Evolutionary conservation across 2,329 filamentous ascomycete genomes (phyloP).

Genomic region (Clarireedia paspali): DNA sequence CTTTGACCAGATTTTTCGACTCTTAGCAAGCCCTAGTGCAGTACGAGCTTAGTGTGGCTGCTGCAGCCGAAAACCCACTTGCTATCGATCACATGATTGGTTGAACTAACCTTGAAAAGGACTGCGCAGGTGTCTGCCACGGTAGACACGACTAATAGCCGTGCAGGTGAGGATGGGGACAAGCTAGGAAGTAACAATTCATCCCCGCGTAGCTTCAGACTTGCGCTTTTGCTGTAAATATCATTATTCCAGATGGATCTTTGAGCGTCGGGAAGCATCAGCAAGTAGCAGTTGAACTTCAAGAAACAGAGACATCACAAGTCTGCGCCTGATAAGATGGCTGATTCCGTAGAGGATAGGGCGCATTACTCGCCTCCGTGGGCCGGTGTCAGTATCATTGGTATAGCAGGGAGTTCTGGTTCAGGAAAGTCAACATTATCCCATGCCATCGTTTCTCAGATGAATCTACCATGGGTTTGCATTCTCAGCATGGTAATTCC

Average conservation of each 20-base stretch:
- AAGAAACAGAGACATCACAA: too few relatives aligned
- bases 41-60: too few relatives aligned
- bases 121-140: too few relatives aligned
- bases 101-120: too few relatives aligned
- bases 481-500: conserved; percentile 83
- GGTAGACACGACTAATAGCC: too few relatives aligned
- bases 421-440: conserved; percentile 92
- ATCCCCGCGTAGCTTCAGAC: too few relatives aligned
- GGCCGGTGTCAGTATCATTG: conserved; percentile 94
- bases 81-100: not conserved
- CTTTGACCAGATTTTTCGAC: not conserved
- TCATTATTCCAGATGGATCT: not conserved
- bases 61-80: not conserved
- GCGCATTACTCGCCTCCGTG: conserved; percentile 89
- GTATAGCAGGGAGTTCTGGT: conserved; percentile 88
- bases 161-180: too few relatives aligned
- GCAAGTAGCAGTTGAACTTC: not conserved
- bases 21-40: not conserved
- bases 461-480: conserved; percentile 96
- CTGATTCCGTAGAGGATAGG: conserved; percentile 25
- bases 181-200: too few relatives aligned
- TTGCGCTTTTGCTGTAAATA: not conserved
- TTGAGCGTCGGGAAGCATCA: not conserved
- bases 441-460: conserved; percentile 77
- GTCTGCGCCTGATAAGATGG: conserved; percentile 10